Base-by-base conservation (phyloP, 2,329 filamentous ascomycete species). In the Talaromyces marneffei region DNA sequence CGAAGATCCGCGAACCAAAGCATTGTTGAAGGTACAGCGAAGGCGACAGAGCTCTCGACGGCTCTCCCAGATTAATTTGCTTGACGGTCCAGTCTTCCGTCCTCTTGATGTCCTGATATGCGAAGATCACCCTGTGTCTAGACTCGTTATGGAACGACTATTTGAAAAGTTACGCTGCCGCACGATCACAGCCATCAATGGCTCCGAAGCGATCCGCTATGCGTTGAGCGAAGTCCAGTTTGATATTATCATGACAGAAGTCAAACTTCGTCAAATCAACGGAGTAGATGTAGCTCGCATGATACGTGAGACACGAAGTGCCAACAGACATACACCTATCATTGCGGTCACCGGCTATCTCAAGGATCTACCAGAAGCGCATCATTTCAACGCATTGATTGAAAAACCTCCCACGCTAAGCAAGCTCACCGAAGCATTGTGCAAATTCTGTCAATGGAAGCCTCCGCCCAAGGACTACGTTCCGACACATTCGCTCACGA, bases 101-200 rank as follows among this genome's bases (percentile, higher is more conserved):
- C 92, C 94, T 1, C 78, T 99, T 57, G 94, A 99, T 74, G 89
- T 99, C 5, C 81, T 99, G 57, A 96, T 99, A 57, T 97, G 94
- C 72, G 94, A 99, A 77, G 94, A 99, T 70, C 94, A 99, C 73
- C 94, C 94, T 0, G 93, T 99, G 3, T 96, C 94, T 5, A 86
- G 93, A 23, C 87, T 99, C 80, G 93, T 99, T n/a, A 97, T 99
- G 93, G 94, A 99, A 72, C 94, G 96, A 69, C 79, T 99, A 7
- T 83, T 99, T 57, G 94, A 99, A 74, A 99, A 97, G 77, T 80
- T 97, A 37, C 89, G 91, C 37, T 99, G 94, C 70, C 90, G 94
- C 44, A 97, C 93, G 8, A 94, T 99, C 69, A 92, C 91, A 2
- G 93, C 94, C 4, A 84, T 88, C 2, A 96, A 92, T 67, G 94